Evolutionary conservation across 176 grass and related monocot genomes (phyloP).

Genomic region (Alopecurus myosuroides): DNA sequence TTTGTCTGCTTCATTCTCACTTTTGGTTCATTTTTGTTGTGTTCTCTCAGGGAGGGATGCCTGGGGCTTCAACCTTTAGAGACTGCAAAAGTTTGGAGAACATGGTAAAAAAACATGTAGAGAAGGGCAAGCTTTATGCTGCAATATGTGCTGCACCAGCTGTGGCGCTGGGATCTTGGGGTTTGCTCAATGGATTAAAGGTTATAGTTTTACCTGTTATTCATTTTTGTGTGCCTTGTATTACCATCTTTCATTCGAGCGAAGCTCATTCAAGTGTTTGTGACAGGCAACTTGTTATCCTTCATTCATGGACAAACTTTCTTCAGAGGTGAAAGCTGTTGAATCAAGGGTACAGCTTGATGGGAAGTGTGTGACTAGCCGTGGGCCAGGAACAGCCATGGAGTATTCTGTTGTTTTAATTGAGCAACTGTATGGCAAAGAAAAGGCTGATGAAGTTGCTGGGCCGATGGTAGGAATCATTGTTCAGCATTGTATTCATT

Average conservation of each 20-base stretch:
- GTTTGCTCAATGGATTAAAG: conserved; percentile 67
- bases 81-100: conserved; percentile 49
- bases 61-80: conserved; percentile 52
- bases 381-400: conserved; percentile 65
- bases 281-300: conserved; percentile 71
- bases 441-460: conserved; percentile 63
- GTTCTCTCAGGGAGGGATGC: conserved; percentile 56
- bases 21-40: neutral
- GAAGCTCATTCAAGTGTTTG: neutral
- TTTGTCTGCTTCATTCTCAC: neutral
- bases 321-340: conserved; percentile 47
- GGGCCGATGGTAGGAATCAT: conserved; percentile 53
- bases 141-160: conserved; percentile 74
- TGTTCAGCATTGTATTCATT: conserved; percentile 6
- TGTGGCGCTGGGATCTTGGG: conserved; percentile 65
- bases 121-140: conserved; percentile 56
- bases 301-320: conserved; percentile 62
- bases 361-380: conserved; percentile 62
- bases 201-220: neutral
- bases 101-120: conserved; percentile 56
- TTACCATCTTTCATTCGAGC: neutral
- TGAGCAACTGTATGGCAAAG: conserved; percentile 71
- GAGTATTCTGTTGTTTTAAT: conserved; percentile 60
- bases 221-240: neutral
- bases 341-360: conserved; percentile 83